A percentile compares a stretch with the other conserved stretches of the same genome.
Evolutionary conservation across 208 protist species (phyloP).

Genomic region (Porcisia hertigi): DNA sequence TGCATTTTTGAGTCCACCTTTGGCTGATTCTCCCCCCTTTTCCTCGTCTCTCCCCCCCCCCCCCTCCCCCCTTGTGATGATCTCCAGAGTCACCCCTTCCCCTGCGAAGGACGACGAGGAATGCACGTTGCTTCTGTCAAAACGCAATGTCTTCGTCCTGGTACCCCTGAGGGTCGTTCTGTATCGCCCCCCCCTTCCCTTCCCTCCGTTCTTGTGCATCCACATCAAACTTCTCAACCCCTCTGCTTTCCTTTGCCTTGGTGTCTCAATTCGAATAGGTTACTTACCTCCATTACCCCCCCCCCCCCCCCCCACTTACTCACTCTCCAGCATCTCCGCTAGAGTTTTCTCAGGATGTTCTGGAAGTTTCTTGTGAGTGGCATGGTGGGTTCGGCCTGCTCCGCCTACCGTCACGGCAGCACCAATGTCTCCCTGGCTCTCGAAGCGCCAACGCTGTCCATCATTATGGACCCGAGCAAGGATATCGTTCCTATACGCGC

Average conservation of each 20-base stretch:
- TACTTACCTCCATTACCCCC: not conserved
- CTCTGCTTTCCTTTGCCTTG: not conserved
- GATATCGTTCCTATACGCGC: constrained; percentile 71
- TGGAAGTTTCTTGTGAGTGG: constrained; percentile 52
- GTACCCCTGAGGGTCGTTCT: not conserved
- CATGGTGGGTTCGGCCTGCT: constrained; percentile 41
- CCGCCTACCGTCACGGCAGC: constrained; percentile 30
- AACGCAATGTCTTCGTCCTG: not conserved
- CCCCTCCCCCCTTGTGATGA: no score
- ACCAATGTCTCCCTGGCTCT: constrained; percentile 45
- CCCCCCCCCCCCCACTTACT: not conserved
- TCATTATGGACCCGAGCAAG: constrained; percentile 81
- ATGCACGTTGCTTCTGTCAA: not conserved
- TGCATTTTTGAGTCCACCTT: not conserved
- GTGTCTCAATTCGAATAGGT: no score
- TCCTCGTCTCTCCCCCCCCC: constrained; percentile 4
- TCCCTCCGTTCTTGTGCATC: not conserved
- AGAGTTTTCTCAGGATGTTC: constrained; percentile 36
- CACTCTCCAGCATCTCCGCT: not conserved
- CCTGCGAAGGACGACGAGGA: not conserved
- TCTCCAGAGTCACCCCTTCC: not conserved
- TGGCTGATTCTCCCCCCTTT: not conserved
- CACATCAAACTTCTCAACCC: not conserved
- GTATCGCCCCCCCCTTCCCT: not conserved
- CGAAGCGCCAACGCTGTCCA: constrained; percentile 58